These are phyloP conservation scores for Amaranthus tricolor DNA, from an alignment of 179 eudicot genomes.

Conservation along the genomic window DNA sequence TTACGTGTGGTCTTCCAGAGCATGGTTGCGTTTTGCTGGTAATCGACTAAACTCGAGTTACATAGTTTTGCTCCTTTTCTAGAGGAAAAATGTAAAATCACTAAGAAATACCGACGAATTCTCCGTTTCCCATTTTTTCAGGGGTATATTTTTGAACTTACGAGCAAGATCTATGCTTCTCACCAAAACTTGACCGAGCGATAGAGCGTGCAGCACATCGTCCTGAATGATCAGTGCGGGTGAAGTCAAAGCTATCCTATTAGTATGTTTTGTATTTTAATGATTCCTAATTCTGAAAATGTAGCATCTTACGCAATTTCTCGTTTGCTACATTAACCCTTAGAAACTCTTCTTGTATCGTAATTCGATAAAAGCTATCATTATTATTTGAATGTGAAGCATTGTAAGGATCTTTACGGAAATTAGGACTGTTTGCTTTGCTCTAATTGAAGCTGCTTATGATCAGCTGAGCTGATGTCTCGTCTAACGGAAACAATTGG, in stretches of 20 bases:
- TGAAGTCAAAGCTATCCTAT: background rate
- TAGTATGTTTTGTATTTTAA: background rate
- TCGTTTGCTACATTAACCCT: background rate
- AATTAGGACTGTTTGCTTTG: background rate
- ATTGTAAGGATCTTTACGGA: background rate
- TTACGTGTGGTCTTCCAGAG: conserved; percentile 85
- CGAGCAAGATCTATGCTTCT: conserved; percentile 59
- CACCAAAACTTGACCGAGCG: conserved; percentile 35
- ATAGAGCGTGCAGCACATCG: background rate
- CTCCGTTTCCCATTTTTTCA: conserved; percentile 20
- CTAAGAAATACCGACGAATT: background rate
- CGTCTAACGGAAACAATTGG: too few species aligned
- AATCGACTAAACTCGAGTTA: conserved; percentile 12
- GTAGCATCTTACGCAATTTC: background rate
- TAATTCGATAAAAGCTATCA: background rate
- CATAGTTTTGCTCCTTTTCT: background rate
- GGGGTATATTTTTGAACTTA: conserved; percentile 84
- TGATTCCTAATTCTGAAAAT: background rate
- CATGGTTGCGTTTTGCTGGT: conserved; percentile 79
- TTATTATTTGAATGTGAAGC: background rate
- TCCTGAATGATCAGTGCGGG: conserved; percentile 5
- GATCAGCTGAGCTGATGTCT: background rate
- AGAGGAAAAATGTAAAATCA: background rate
- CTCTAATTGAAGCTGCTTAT: background rate
- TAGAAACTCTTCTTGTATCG: background rate